Percentiles rank a stretch among this genome's conserved stretches.
These are phyloP conservation scores for Ulota crispa DNA, from an alignment of 225 moss, liverwort and hornwort genomes.

Conservation along the genomic window DNA sequence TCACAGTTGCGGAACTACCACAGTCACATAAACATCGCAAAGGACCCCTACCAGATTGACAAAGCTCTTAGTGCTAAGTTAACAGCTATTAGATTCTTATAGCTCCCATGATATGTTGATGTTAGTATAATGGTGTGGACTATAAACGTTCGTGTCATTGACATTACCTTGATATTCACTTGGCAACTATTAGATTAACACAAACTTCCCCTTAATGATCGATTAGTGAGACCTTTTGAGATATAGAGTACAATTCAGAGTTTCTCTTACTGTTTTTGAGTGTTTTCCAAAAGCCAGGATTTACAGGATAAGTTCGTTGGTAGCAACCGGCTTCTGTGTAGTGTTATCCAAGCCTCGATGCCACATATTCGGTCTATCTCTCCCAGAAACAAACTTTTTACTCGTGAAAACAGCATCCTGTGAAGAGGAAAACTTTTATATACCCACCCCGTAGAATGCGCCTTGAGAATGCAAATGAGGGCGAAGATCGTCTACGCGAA, in stretches of 20 bases:
- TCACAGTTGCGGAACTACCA: no score
- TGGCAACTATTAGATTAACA: not conserved
- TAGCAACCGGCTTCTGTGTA: not conserved
- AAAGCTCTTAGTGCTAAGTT: not conserved
- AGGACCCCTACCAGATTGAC: not conserved
- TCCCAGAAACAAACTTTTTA: not conserved
- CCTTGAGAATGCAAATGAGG: constrained; percentile 51
- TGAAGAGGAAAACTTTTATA: not conserved
- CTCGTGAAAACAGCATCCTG: not conserved
- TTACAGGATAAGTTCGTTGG: not conserved
- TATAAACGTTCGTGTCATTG: not conserved
- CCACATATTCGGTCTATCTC: not conserved
- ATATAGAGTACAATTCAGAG: not conserved
- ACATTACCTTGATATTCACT: not conserved
- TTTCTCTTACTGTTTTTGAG: constrained; percentile 6
- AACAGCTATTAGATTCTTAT: not conserved
- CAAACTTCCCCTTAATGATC: not conserved
- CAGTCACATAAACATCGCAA: not conserved
- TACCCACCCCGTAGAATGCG: constrained; percentile 81
- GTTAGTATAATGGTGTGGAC: not conserved
- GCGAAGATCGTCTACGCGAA: constrained; percentile 70
- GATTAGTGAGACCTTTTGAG: not conserved
- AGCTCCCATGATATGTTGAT: not conserved
- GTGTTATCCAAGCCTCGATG: not conserved
- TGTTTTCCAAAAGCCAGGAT: not conserved